A percentile compares a stretch with the other conserved stretches of the same genome.
phyloP scores from a whole-genome alignment of 2,329 filamentous ascomycete species.

The Corniculantispora saksenae region DNA sequence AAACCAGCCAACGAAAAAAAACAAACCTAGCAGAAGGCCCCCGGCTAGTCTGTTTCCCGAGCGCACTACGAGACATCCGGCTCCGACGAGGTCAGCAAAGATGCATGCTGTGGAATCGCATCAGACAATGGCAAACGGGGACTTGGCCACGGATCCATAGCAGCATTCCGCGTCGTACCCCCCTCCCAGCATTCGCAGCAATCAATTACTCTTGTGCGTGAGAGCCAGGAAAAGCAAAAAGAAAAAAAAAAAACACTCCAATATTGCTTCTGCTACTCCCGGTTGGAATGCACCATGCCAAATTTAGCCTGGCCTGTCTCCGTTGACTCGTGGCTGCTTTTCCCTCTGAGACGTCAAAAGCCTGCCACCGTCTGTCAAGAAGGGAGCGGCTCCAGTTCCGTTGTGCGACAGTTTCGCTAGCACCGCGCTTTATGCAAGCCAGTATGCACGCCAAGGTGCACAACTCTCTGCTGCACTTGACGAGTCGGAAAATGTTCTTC shows the following conservation, averaged over 20 bases:
- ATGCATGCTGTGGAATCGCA: not conserved
- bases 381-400: constrained; percentile 3
- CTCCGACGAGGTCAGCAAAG: constrained; percentile 5
- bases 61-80: constrained; percentile 10
- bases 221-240: not conserved
- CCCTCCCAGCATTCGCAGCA: not conserved
- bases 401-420: not conserved
- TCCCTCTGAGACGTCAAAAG: not conserved
- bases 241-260: not conserved
- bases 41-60: not conserved
- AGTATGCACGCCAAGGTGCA: constrained; percentile 6
- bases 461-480: constrained; percentile 1
- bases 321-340: constrained; percentile 5
- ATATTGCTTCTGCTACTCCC: not conserved
- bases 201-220: no score
- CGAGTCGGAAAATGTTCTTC: constrained; percentile 1
- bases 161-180: not conserved
- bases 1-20: not conserved
- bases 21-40: not conserved
- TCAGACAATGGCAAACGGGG: not conserved
- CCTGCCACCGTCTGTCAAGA: not conserved
- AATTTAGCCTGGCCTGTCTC: constrained; percentile 10
- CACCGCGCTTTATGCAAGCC: constrained; percentile 2
- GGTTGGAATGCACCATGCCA: constrained; percentile 4
- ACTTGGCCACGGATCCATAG: not conserved